Evolutionary conservation across 192 early-diverging fungal species (phyloP).

Genomic region (Chytriomyces sp.): DNA sequence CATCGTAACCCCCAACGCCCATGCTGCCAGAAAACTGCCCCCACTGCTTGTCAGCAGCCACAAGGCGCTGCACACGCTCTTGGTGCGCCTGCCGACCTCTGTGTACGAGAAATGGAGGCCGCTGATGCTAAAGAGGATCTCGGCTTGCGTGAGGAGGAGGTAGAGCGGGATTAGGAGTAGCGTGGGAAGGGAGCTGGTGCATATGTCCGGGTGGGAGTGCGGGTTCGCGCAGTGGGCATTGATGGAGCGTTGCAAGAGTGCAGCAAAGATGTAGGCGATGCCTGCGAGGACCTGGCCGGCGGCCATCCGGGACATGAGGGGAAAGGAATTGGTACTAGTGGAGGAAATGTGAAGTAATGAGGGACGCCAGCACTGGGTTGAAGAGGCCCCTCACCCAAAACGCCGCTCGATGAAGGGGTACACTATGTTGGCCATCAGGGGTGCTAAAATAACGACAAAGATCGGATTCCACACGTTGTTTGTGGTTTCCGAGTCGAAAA

Average conservation of each 20-base stretch:
- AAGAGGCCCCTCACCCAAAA: slow-evolving; percentile 24
- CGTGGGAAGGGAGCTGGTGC: neutral
- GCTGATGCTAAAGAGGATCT: slow-evolving; percentile 59
- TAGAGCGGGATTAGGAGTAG: slow-evolving; percentile 31
- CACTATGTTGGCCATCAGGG: slow-evolving; percentile 52
- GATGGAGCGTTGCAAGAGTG: slow-evolving; percentile 38
- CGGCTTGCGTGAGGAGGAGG: slow-evolving; percentile 60
- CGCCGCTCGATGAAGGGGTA: slow-evolving; percentile 57
- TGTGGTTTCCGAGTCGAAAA: slow-evolving; percentile 33
- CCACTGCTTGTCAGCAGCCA: slow-evolving; percentile 57
- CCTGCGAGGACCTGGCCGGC: slow-evolving; percentile 55
- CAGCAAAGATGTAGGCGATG: slow-evolving; percentile 45
- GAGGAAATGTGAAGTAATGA: too few relatives aligned
- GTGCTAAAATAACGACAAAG: slow-evolving; percentile 57
- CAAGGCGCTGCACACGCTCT: slow-evolving; percentile 55
- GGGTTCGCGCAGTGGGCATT: slow-evolving; percentile 25
- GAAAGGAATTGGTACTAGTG: too few relatives aligned
- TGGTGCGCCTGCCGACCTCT: slow-evolving; percentile 64
- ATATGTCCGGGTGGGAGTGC: neutral
- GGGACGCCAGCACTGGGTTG: too few relatives aligned
- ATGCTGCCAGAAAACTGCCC: slow-evolving; percentile 48
- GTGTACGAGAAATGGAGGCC: slow-evolving; percentile 69
- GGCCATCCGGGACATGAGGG: slow-evolving; percentile 57
- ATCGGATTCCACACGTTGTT: slow-evolving; percentile 50
- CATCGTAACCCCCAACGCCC: slow-evolving; percentile 23